Evolutionary conservation across 768 basidiomycete species (phyloP), one percentile per base, ranked within the genome.

Genomic region (Arthromyces matolae): DNA sequence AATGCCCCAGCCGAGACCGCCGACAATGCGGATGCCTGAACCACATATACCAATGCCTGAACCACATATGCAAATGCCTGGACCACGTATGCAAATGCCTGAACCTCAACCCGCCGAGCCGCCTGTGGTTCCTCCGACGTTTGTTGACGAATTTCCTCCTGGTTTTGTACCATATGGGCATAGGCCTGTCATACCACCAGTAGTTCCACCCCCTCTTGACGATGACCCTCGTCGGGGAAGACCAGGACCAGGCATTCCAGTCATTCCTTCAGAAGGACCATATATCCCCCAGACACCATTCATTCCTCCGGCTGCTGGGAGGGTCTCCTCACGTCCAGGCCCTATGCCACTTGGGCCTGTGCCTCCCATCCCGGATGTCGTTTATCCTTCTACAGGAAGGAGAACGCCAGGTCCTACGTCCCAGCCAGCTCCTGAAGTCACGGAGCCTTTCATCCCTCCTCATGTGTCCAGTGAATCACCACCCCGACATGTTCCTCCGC

Each of bases 201-300:
- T 75, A 18, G 63, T 76, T 43, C 73, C 75, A 7, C 61, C 58
- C 18, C 16, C 19, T 19, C 27, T 40, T 14, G 47, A 33, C 31
- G n/a, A 14, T 23, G 34, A 13, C n/a, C 42, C 16, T 24, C 40
- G 28, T 27, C 38, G 47, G 19, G 25, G 52, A 8, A 42, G 49
- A 7, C 40, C 18, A 31, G 43, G 48, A 5, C 36, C 44, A 2
- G 42, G 36, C 27, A n/a, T 20, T 3, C 52, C 55, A 31, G 52
- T 56, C 22, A 56, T 58, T 19, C 54, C 57, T 4, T 23, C 49
- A 33, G 4, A 4, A 2, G 29, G 35, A 8, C 42, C 44, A 20
- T 5, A 3, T 9, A 25, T 34, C 8, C 27, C 19, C 20, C 52
- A 45, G 13, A 52, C 57, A 33, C 60, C 62, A 4, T 41, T 52